These are phyloP conservation scores for Trametes elegans DNA, from an alignment of 768 basidiomycete genomes.

Conservation along the genomic window DNA sequence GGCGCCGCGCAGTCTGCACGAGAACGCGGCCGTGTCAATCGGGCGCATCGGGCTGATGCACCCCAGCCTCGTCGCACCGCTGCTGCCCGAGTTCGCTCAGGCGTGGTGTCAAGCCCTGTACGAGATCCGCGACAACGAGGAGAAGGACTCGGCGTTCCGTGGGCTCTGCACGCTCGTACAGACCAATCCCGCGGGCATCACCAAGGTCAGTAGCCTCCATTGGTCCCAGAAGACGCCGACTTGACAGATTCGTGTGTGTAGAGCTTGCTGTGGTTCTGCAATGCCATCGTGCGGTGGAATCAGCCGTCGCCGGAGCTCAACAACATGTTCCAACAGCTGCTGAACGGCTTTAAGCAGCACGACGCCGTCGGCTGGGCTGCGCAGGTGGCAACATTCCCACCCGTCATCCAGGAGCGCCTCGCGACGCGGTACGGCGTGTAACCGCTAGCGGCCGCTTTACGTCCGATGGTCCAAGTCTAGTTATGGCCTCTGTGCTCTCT, in stretches of 20 bases:
- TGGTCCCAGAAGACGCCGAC: not conserved
- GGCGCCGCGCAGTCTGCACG: slow-evolving; percentile 89
- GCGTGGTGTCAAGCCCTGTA: slow-evolving; percentile 97
- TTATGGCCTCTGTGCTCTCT: slow-evolving; percentile 5
- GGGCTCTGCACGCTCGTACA: slow-evolving; percentile 96
- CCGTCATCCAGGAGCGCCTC: slow-evolving; percentile 84
- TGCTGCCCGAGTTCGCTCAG: slow-evolving; percentile 87
- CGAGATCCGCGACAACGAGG: slow-evolving; percentile 98
- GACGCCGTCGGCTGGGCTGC: slow-evolving; percentile 83
- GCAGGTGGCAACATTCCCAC: slow-evolving; percentile 82
- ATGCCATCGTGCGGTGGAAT: slow-evolving; percentile 95
- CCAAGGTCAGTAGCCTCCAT: slow-evolving; percentile 61
- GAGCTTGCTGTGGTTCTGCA: slow-evolving; percentile 97
- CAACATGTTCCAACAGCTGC: slow-evolving; percentile 87
- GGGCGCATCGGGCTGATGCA: slow-evolving; percentile 95
- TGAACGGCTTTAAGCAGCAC: slow-evolving; percentile 88
- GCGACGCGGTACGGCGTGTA: slow-evolving; percentile 80
- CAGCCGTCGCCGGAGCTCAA: slow-evolving; percentile 90
- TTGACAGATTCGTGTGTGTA: slow-evolving; percentile 37
- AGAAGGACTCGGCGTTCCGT: slow-evolving; percentile 98
- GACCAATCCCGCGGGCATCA: slow-evolving; percentile 89
- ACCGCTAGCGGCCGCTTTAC: not conserved
- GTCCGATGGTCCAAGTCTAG: not conserved
- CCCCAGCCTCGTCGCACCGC: slow-evolving; percentile 83
- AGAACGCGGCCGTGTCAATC: slow-evolving; percentile 98